phyloP scores from a whole-genome alignment of 306 rosid genomes.

The Elaeagnus macrophylla region DNA sequence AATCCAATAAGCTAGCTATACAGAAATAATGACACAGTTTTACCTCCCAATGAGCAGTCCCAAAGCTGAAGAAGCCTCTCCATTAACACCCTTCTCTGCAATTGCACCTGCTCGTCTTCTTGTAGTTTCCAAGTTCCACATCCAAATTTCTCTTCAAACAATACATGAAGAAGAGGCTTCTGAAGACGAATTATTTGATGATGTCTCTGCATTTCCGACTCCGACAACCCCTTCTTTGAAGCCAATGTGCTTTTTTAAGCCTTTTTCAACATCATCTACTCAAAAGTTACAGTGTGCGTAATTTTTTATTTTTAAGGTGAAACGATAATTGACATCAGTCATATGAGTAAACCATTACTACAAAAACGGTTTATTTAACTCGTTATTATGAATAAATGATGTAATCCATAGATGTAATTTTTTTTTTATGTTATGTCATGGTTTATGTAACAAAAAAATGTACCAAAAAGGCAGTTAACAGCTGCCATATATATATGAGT shows the following conservation, averaged over 20 bases:
- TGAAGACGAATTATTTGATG: background rate
- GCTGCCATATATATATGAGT: too few species aligned
- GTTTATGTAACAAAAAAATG: conserved; percentile 9
- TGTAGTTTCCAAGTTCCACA: conserved; percentile 14
- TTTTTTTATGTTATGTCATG: background rate
- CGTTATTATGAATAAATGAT: background rate
- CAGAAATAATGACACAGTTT: background rate
- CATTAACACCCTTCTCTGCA: conserved; percentile 36
- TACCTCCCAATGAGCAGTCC: background rate
- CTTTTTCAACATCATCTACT: conserved; percentile 1
- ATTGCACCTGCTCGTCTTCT: conserved; percentile 20
- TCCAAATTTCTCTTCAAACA: conserved; percentile 27
- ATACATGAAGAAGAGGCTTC: conserved; percentile 32
- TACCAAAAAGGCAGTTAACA: background rate
- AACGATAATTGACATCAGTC: too few species aligned
- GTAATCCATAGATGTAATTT: background rate
- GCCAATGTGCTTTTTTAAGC: conserved; percentile 17
- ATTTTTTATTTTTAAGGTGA: background rate
- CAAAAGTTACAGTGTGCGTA: conserved; percentile 21
- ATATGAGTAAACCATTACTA: background rate
- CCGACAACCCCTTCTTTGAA: background rate
- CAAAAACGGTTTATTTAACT: too few species aligned
- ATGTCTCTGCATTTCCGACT: background rate
- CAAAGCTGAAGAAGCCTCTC: conserved; percentile 4
- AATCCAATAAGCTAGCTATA: too few species aligned